Evolutionary conservation across 2,329 filamentous ascomycete species (phyloP).

Genomic region (Passalora sequoiae): DNA sequence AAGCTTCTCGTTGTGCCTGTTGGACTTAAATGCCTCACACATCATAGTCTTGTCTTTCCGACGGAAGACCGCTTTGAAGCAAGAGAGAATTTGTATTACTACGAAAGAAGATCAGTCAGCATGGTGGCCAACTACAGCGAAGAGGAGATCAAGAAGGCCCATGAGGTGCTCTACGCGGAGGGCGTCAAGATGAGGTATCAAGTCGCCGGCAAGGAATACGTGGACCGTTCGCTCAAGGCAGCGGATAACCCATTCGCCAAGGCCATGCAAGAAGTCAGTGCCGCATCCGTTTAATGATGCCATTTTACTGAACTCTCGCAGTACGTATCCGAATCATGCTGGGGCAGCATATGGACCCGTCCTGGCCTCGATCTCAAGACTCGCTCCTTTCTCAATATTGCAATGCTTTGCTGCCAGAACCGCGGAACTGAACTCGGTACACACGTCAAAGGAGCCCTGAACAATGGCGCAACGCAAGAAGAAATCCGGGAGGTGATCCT

Average conservation of each 20-base stretch:
- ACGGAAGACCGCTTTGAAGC: no score
- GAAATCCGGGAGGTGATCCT: conserved; percentile 58
- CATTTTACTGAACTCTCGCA: conserved; percentile 8
- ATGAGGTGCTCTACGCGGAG: conserved; percentile 56
- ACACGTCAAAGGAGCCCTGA: conserved; percentile 59
- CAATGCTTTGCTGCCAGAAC: conserved; percentile 60
- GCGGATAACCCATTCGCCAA: conserved; percentile 55
- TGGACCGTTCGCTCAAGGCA: conserved; percentile 53
- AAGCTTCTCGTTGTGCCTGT: neutral
- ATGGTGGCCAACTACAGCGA: conserved; percentile 24
- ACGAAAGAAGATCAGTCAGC: conserved; percentile 2
- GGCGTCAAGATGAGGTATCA: conserved; percentile 56
- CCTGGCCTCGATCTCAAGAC: conserved; percentile 58
- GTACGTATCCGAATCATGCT: conserved; percentile 57
- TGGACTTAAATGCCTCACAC: neutral
- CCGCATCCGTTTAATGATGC: neutral
- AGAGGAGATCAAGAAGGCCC: conserved; percentile 34
- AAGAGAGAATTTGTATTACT: no score
- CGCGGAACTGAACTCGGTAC: conserved; percentile 55
- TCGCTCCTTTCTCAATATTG: conserved; percentile 59
- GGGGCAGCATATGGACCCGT: conserved; percentile 60
- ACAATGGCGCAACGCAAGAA: conserved; percentile 57
- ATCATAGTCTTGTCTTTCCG: no score
- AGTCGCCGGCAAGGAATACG: conserved; percentile 59
- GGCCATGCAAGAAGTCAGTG: conserved; percentile 55